Percentiles rank a stretch among this genome's conserved stretches.
Conservation (phyloP, 345 rosid genomes). For the Eucalyptus coolabah region DNA sequence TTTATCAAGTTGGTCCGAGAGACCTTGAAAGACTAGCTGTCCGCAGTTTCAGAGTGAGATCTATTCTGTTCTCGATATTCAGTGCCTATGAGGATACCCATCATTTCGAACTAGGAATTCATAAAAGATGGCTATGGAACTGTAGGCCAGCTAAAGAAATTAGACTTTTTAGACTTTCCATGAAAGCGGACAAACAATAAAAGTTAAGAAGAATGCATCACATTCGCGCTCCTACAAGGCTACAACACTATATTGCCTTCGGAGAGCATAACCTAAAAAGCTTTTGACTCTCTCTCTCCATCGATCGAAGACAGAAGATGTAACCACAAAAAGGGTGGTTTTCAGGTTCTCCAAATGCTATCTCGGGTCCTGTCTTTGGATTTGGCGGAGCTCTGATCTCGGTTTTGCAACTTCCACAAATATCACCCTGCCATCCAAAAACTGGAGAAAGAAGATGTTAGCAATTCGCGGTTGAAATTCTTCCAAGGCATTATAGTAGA, state of each 20-base stretch:
- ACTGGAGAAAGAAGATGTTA: constrained; percentile 10
- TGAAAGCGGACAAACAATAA: background rate
- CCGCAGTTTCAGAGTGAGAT: background rate
- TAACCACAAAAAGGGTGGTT: background rate
- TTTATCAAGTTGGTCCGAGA: background rate
- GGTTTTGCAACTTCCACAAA: constrained; percentile 73
- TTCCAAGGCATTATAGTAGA: background rate
- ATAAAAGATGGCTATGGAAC: background rate
- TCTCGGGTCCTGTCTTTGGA: constrained; percentile 10
- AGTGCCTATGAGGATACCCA: background rate
- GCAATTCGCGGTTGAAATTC: background rate
- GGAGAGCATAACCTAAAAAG: background rate
- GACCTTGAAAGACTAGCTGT: background rate
- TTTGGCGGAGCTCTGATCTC: constrained; percentile 34
- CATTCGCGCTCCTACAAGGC: background rate
- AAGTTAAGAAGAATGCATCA: background rate
- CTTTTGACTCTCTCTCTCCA: background rate
- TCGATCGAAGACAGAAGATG: background rate
- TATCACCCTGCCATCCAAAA: constrained; percentile 78
- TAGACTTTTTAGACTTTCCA: background rate
- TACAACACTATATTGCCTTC: background rate
- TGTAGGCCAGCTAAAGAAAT: background rate
- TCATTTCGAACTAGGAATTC: background rate
- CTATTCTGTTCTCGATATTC: background rate
- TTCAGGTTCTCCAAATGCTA: background rate